Evolutionary conservation across 2,329 filamentous ascomycete genomes (phyloP).

Genomic region (Claviceps sp.): DNA sequence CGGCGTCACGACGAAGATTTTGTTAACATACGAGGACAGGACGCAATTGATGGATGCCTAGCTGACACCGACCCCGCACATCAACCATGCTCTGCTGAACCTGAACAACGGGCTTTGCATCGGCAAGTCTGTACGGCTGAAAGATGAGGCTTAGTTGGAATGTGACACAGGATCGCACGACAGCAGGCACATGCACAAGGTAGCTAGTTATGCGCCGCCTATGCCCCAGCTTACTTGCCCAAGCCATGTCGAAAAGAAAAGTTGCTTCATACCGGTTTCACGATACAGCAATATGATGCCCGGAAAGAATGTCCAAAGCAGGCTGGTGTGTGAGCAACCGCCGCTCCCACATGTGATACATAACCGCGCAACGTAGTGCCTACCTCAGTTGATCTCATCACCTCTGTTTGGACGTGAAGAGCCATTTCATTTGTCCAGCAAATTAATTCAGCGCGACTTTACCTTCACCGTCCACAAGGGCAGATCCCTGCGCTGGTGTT

Average conservation of each 20-base stretch:
- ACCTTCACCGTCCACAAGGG: not conserved
- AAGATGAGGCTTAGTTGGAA: not conserved
- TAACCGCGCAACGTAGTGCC: too few relatives aligned
- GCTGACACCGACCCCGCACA: not conserved
- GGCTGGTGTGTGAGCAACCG: too few relatives aligned
- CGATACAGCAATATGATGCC: too few relatives aligned
- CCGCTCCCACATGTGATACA: too few relatives aligned
- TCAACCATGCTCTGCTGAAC: not conserved
- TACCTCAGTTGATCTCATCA: too few relatives aligned
- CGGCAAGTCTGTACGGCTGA: not conserved
- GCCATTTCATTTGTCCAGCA: too few relatives aligned
- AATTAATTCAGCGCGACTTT: not conserved
- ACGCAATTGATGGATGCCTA: not conserved
- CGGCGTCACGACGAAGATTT: not conserved
- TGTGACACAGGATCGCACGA: not conserved
- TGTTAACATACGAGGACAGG: not conserved
- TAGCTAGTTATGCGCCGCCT: too few relatives aligned
- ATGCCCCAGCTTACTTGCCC: too few relatives aligned
- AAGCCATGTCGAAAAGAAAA: too few relatives aligned
- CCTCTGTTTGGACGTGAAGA: too few relatives aligned
- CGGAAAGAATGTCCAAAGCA: too few relatives aligned
- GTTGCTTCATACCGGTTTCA: too few relatives aligned
- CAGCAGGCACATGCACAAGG: not conserved
- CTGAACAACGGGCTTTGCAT: not conserved
- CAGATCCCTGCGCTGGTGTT: constrained; percentile 2